Base-by-base conservation (phyloP, 2,329 filamentous ascomycete species). In the Knoxdaviesia proteae region DNA sequence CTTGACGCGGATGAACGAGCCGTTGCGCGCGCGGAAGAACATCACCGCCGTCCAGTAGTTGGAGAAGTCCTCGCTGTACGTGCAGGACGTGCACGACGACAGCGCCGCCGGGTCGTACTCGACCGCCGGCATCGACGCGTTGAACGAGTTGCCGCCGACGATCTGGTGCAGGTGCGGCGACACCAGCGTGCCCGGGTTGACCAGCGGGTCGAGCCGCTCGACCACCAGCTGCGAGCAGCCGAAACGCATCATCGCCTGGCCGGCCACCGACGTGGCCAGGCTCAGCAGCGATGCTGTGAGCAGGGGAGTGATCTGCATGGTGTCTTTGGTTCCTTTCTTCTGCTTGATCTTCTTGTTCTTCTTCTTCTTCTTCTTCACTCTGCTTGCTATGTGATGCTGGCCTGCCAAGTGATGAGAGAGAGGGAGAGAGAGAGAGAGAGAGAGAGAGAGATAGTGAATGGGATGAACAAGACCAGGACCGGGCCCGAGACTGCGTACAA, bases 221-320 rank as follows among this genome's bases (percentile, higher is more conserved):
- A 71, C 55, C 42, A 67, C 68, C 48, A 67, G 59, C 48, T 62
- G 60, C 38, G 66, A 70, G 51, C 64, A 68, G 53, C 71, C 48
- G 39, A 52, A 52, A 7, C 50, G 49, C n/a, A 52, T 48, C 42
- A 43, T 43, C 20, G 20, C 20, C 20, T 20, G 20, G 20, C 20
- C 20, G 20, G 20, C 20, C 20, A 20, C 20, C 20, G 20, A 20
- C 20, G 20, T 20, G 20, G 20, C 20, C 20, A 20, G 20, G 3
- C 20, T 20, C 20, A 20, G 20, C 20, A 20, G 38, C 20, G 20
- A 20, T 20, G 20, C 20, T 20, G 20, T 20, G 20, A 20, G 20
- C 2, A 20, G 20, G 20, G 20, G 20, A 20, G 20, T 20, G 20
- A 20, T 20, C 20, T 20, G 20, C 20, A 20, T 20, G 20, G 20